phyloP scores from a whole-genome alignment of 805 yeast species.

The Candida coleopterorum region DNA sequence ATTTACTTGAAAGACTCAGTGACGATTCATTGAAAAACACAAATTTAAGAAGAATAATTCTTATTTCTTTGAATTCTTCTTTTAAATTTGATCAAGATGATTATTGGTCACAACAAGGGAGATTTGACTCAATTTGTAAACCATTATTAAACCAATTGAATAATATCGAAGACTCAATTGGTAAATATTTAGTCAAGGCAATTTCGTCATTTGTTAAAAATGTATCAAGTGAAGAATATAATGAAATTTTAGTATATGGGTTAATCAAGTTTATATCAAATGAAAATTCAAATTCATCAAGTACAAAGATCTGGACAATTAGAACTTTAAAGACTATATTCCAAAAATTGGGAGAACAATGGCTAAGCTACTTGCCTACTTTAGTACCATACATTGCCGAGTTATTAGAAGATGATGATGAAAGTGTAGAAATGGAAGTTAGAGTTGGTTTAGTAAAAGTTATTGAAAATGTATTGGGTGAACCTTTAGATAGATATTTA shows the following conservation, averaged over 20 bases:
- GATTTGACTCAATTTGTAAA: constrained; percentile 69
- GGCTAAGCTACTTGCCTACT: constrained; percentile 89
- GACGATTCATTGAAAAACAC: constrained; percentile 36
- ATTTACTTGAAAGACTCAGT: constrained; percentile 48
- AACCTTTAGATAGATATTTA: constrained; percentile 82
- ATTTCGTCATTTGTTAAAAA: constrained; percentile 68
- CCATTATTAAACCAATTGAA: constrained; percentile 63
- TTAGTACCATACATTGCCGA: constrained; percentile 95
- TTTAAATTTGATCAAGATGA: constrained; percentile 90
- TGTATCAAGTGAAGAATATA: constrained; percentile 64
- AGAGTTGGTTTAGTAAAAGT: constrained; percentile 87
- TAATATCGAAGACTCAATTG: constrained; percentile 67
- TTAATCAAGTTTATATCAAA: constrained; percentile 34
- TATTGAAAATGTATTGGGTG: constrained; percentile 89
- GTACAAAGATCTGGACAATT: constrained; percentile 80
- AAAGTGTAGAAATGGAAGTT: constrained; percentile 83
- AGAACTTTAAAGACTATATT: constrained; percentile 75
- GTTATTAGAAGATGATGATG: constrained; percentile 91
- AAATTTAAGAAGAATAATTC: constrained; percentile 65
- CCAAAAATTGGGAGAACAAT: constrained; percentile 89
- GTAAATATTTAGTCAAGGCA: constrained; percentile 76
- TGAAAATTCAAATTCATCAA: constrained; percentile 51
- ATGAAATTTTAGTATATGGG: constrained; percentile 54
- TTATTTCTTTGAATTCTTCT: constrained; percentile 71
- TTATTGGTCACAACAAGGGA: constrained; percentile 85